A percentile compares a stretch with the other conserved stretches of the same genome.
Evolutionary conservation across 2,329 filamentous ascomycete genomes (phyloP).

Genomic region (Diaporthe sp.): DNA sequence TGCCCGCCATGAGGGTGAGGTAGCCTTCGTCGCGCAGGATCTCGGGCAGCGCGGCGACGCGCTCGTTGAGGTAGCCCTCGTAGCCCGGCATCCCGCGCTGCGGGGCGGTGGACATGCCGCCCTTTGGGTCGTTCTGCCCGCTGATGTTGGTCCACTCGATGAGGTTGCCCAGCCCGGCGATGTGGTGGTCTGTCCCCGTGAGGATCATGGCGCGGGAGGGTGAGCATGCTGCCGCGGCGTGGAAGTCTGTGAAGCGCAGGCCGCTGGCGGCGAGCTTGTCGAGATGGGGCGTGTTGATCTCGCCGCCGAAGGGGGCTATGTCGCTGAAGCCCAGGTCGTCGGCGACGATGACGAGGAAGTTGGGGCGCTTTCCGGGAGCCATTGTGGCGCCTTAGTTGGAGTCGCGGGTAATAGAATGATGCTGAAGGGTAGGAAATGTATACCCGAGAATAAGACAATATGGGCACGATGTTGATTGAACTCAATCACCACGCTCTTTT

Average conservation of each 20-base stretch:
- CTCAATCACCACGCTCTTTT: background rate
- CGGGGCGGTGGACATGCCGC: slow-evolving; percentile 40
- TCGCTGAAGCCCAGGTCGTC: slow-evolving; percentile 54
- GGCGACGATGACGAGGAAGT: slow-evolving; percentile 53
- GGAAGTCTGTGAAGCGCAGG: slow-evolving; percentile 74
- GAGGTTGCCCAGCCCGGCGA: slow-evolving; percentile 70
- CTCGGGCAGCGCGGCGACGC: slow-evolving; percentile 49
- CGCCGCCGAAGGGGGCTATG: slow-evolving; percentile 50
- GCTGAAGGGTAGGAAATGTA: background rate
- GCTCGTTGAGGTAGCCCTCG: slow-evolving; percentile 51
- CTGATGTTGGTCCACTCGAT: slow-evolving; percentile 61
- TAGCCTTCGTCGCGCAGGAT: slow-evolving; percentile 51
- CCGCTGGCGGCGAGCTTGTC: slow-evolving; percentile 54
- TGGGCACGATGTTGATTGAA: background rate
- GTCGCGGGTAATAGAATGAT: background rate
- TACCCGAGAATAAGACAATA: no score
- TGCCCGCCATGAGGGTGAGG: slow-evolving; percentile 50
- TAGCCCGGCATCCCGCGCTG: slow-evolving; percentile 47
- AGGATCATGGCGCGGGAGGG: slow-evolving; percentile 77
- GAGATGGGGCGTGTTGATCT: slow-evolving; percentile 52
- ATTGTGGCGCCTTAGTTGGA: slow-evolving; percentile 2
- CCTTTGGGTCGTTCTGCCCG: slow-evolving; percentile 47
- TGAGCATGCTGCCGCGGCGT: slow-evolving; percentile 75
- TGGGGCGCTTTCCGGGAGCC: slow-evolving; percentile 45
- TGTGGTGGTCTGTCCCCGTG: slow-evolving; percentile 74